Conservation (phyloP, 2,329 filamentous ascomycete genomes). For the Aspergillus terreus region DNA sequence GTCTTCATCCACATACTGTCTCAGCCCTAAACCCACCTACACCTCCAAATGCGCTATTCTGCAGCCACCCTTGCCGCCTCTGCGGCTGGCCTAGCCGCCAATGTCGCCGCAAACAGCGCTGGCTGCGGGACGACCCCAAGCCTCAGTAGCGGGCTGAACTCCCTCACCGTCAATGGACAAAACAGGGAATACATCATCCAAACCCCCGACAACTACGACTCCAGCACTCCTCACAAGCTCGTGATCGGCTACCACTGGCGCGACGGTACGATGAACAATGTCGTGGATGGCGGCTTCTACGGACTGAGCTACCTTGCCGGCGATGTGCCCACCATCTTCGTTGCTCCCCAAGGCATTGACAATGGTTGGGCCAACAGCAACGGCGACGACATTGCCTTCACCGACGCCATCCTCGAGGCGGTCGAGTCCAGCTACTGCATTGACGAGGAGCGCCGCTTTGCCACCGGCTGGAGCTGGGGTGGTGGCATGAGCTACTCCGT, state of each 20-base stretch:
- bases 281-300: conserved; percentile 26
- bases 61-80: neutral
- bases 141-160: conserved; percentile 1
- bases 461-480: conserved; percentile 46
- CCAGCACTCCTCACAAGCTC: neutral
- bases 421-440: conserved; percentile 43
- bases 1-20: no score
- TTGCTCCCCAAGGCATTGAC: conserved; percentile 42
- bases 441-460: conserved; percentile 40
- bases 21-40: no score
- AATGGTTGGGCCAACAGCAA: conserved; percentile 43
- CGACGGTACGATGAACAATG: conserved; percentile 3
- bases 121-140: conserved; percentile 9
- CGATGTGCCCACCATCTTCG: conserved; percentile 39
- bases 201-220: conserved; percentile 2
- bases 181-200: conserved; percentile 5
- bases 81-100: neutral
- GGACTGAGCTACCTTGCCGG: conserved; percentile 36
- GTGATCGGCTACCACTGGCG: conserved; percentile 5
- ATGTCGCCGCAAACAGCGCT: neutral
- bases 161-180: conserved; percentile 6
- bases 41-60: neutral
- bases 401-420: conserved; percentile 36
- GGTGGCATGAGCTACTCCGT: conserved; percentile 42
- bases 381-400: conserved; percentile 42